Evolutionary conservation across 1,284 basidiomycete species (phyloP).

Genomic region (Sporisorium exsertum): DNA sequence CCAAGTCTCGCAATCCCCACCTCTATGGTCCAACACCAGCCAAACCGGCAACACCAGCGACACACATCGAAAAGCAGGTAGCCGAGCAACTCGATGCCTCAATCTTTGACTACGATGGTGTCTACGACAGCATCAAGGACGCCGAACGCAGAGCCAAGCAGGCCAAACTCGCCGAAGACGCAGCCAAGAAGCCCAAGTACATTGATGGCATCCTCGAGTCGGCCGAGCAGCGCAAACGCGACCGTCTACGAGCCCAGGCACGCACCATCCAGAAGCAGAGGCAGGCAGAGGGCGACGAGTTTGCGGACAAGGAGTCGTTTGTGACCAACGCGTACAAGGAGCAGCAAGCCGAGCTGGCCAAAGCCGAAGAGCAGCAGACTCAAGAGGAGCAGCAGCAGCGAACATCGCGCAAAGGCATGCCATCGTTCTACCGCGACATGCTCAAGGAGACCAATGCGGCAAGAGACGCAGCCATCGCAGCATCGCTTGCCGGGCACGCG

Average conservation of each 20-base stretch:
- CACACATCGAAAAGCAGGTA: conserved; percentile 68
- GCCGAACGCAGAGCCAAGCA: conserved; percentile 76
- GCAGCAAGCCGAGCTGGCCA: conserved; percentile 90
- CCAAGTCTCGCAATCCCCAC: conserved; percentile 2
- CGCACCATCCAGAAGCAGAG: conserved; percentile 96
- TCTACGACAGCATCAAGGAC: conserved; percentile 95
- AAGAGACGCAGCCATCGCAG: conserved; percentile 61
- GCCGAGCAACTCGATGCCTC: conserved; percentile 84
- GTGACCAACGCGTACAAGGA: conserved; percentile 97
- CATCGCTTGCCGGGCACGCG: conserved; percentile 17
- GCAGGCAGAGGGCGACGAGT: conserved; percentile 92
- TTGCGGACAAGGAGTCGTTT: conserved; percentile 92
- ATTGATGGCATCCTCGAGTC: conserved; percentile 84
- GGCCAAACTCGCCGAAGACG: conserved; percentile 77
- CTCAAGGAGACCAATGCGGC: conserved; percentile 56
- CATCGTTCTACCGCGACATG: conserved; percentile 60
- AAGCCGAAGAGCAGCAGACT: conserved; percentile 78
- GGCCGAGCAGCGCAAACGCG: conserved; percentile 86
- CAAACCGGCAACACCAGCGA: conserved; percentile 46
- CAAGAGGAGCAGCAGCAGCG: conserved; percentile 85
- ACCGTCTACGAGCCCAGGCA: conserved; percentile 92
- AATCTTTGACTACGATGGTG: conserved; percentile 94
- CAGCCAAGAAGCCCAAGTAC: conserved; percentile 83
- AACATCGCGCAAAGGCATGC: conserved; percentile 82
- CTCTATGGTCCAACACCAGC: conserved; percentile 19